A percentile compares a stretch with the other conserved stretches of the same genome.
Evolutionary conservation across 1,284 basidiomycete genomes (phyloP).

Genomic region (Calocybe gambosa): DNA sequence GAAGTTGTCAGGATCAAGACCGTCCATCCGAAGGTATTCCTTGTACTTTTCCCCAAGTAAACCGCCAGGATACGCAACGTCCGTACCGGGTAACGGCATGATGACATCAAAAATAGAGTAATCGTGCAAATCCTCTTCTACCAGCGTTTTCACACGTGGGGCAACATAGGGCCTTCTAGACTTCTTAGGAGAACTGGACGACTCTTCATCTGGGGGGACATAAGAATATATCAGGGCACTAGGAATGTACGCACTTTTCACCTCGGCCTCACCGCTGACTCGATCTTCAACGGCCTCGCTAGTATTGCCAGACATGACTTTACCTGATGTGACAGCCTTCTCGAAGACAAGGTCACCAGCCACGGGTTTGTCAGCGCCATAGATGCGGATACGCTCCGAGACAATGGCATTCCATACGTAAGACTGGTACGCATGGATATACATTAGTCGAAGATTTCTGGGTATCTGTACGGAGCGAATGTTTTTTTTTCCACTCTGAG

Average conservation of each 20-base stretch:
- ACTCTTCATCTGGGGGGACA: constrained; percentile 22
- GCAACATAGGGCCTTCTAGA: constrained; percentile 52
- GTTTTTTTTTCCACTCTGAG: too few species aligned
- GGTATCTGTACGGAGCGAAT: constrained; percentile 64
- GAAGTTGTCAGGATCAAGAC: constrained; percentile 84
- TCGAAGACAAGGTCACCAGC: constrained; percentile 87
- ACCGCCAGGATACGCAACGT: constrained; percentile 86
- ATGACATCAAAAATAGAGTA: constrained; percentile 92
- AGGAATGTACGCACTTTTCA: constrained; percentile 32
- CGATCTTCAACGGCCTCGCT: constrained; percentile 25
- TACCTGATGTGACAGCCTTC: constrained; percentile 32
- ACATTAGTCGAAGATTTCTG: constrained; percentile 93
- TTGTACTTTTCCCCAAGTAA: constrained; percentile 76
- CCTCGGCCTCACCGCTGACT: constrained; percentile 27
- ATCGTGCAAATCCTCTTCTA: constrained; percentile 67
- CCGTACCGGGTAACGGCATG: constrained; percentile 91
- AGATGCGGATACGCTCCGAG: constrained; percentile 81
- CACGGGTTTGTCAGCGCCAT: constrained; percentile 72
- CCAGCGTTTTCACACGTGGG: constrained; percentile 71
- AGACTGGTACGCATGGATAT: constrained; percentile 97
- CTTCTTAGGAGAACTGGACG: constrained; percentile 29
- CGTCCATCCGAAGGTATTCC: constrained; percentile 78
- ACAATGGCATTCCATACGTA: constrained; percentile 98
- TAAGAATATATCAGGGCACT: constrained; percentile 4
- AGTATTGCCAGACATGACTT: constrained; percentile 30